Conservation (phyloP, 768 basidiomycete genomes). For the Naganishia randhawae region DNA sequence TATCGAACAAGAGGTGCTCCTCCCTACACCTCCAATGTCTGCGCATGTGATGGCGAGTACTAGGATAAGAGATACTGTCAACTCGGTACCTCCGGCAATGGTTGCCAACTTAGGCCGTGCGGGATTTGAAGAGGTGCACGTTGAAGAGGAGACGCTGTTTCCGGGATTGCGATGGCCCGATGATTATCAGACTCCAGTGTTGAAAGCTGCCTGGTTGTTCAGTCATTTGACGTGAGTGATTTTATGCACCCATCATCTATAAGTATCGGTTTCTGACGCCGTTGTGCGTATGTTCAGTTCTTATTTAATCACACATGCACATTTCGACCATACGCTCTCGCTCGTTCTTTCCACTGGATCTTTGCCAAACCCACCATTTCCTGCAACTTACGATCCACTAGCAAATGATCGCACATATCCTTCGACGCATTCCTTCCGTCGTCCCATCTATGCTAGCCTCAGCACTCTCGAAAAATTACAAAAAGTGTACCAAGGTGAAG, state of each 20-base stretch:
- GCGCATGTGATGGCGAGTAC: neutral
- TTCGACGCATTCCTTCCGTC: neutral
- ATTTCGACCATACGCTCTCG: constrained; percentile 82
- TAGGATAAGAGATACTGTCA: neutral
- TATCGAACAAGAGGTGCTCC: neutral
- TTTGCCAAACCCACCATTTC: constrained; percentile 45
- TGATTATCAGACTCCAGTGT: constrained; percentile 34
- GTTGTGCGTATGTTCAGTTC: constrained; percentile 55
- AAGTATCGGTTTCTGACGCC: constrained; percentile 25
- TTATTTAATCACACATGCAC: constrained; percentile 81
- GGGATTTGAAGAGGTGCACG: constrained; percentile 60
- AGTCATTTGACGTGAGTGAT: constrained; percentile 43
- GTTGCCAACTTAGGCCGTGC: constrained; percentile 28
- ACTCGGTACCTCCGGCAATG: constrained; percentile 14
- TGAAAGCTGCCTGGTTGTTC: constrained; percentile 47
- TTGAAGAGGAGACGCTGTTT: constrained; percentile 44
- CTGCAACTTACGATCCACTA: neutral
- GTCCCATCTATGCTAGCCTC: constrained; percentile 35
- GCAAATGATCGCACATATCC: neutral
- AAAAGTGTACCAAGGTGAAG: constrained; percentile 41
- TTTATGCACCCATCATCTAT: neutral
- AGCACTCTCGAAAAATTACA: constrained; percentile 37
- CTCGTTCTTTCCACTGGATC: constrained; percentile 81
- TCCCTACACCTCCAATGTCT: neutral
- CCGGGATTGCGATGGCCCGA: constrained; percentile 34